Base-by-base conservation (phyloP, 768 basidiomycete species). In the Russula emetica region DNA sequence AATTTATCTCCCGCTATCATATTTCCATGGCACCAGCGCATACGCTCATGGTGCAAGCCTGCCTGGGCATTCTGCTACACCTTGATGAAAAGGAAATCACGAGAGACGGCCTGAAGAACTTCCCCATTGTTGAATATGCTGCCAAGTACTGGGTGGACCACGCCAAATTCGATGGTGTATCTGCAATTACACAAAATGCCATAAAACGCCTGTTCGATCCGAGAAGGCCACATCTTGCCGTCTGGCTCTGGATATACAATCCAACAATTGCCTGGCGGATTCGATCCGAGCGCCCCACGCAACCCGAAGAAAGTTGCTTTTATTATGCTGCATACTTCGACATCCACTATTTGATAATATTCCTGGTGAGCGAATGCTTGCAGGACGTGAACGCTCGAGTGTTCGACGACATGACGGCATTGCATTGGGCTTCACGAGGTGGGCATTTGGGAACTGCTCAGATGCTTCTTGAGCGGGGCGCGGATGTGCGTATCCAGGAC, bases 51-150 rank as follows among this genome's bases (percentile, higher is more conserved):
- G 30, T n/a, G 4, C 52, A 34, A 34, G 30, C 20, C 55, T 55
- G 36, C 38, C 38, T 42, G 38, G 18, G 55, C 38, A 55, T 42
- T 20, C 40, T 40, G 24, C 55, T 55, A 42, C 40, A 55, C 55
- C 26, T 20, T 5, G 16, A 55, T 28, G 38, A 42, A 28, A 38
- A 42, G 10, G 24, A 34, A 13, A 34, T 42, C 16, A 32, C 38
- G 4, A 11, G 11, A 4, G 18, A 24, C 20, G 1, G 40, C 36
- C 9, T 28, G 18, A 42, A 55, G 40, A 28, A 13, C 24, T 55
- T 55, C 26, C 55, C 38, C 5, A 26, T 55, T 5, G 55, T 24
- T 18, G 40, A 28, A 55, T 55, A 55, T 28, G 54, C 47, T 3
- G 55, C 42, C 42, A 44, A 44, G 20, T 20, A 18, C 42, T 44